Percentiles rank a stretch among this genome's conserved stretches.
phyloP scores from a whole-genome alignment of 495 filamentous ascomycete genomes.

The Staphylotrichum longicolle region DNA sequence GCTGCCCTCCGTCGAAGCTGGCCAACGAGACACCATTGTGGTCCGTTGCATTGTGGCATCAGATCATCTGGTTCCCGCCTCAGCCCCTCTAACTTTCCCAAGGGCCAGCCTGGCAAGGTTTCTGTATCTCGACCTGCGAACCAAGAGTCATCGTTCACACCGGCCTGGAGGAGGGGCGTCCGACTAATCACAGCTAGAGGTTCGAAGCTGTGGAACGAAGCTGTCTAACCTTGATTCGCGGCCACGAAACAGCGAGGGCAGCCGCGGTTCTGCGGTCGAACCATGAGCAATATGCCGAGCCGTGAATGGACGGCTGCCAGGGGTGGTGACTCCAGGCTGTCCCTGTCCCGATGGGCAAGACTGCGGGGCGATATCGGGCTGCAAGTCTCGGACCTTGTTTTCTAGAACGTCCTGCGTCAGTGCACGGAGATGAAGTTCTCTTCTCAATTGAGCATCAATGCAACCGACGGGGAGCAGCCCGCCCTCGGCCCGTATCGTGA shows the following conservation, averaged over 20 bases:
- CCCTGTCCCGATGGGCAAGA: too few relatives aligned
- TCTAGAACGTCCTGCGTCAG: not conserved
- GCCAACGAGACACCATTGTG: too few relatives aligned
- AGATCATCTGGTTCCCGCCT: too few relatives aligned
- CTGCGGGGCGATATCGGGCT: not conserved
- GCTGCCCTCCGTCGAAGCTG: too few relatives aligned
- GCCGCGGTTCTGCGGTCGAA: too few relatives aligned
- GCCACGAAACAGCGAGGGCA: not conserved
- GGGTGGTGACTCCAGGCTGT: not conserved
- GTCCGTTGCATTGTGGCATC: too few relatives aligned
- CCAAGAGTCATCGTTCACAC: conserved; percentile 6
- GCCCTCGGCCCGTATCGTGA: not conserved
- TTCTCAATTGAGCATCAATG: not conserved
- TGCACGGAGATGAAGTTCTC: conserved; percentile 3
- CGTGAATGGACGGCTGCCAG: not conserved
- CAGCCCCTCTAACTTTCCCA: too few relatives aligned
- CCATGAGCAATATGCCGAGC: not conserved
- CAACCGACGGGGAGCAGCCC: not conserved
- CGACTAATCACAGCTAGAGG: conserved; percentile 2
- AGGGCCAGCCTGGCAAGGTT: too few relatives aligned
- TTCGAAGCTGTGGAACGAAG: conserved; percentile 13
- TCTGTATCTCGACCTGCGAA: not conserved
- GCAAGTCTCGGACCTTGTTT: not conserved
- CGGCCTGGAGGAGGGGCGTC: conserved; percentile 11
- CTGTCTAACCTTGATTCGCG: conserved; percentile 12